Percentiles rank a stretch among this genome's conserved stretches.
Evolutionary conservation across 2,329 filamentous ascomycete species (phyloP).

Genomic region (Torrubiellomyces zombiae): DNA sequence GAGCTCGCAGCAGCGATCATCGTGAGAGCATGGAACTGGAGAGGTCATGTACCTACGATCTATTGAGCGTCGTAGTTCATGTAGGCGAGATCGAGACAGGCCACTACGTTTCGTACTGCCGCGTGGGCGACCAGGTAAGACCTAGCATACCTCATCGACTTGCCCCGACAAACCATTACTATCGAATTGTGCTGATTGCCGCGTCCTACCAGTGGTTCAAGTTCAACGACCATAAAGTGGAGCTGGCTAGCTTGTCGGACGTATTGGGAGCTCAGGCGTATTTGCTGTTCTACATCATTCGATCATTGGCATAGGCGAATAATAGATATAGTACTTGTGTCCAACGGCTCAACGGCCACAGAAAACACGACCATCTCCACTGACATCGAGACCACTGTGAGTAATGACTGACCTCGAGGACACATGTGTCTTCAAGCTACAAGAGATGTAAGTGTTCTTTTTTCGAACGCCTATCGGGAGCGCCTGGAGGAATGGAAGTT

Average conservation of each 20-base stretch:
- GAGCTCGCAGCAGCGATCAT: constrained; percentile 33
- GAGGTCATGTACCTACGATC: constrained; percentile 63
- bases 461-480: too few species aligned
- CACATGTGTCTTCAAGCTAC: too few species aligned
- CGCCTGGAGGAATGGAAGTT: too few species aligned
- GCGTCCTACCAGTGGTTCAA: constrained; percentile 83
- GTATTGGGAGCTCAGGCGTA: constrained; percentile 80
- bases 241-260: constrained; percentile 65
- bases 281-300: constrained; percentile 70
- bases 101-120: constrained; percentile 80
- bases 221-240: constrained; percentile 90
- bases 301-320: constrained; percentile 35
- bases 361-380: too few species aligned
- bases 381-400: too few species aligned
- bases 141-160: too few species aligned
- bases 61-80: constrained; percentile 81
- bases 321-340: too few species aligned
- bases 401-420: too few species aligned
- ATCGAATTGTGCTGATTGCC: not conserved
- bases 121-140: constrained; percentile 51
- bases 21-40: constrained; percentile 40
- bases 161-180: not conserved
- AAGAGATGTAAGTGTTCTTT: too few species aligned
- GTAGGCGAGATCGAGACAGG: constrained; percentile 86
- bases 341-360: too few species aligned